These are phyloP conservation scores for Fusarium abutilonis DNA, from an alignment of 2,329 filamentous ascomycete species.

Conservation along the genomic window DNA sequence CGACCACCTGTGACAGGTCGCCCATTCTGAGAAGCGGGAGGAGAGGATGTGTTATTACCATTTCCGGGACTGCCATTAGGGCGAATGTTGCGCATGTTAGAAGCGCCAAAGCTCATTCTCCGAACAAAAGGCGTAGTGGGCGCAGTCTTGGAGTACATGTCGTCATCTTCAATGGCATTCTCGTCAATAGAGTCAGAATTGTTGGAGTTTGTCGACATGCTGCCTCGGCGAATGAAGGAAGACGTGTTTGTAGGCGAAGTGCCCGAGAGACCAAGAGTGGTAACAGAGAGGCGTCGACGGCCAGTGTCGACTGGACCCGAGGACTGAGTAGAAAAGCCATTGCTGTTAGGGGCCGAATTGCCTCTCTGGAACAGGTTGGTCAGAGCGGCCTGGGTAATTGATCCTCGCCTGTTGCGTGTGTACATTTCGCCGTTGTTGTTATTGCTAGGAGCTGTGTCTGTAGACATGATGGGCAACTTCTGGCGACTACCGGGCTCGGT, in stretches of 20 bases:
- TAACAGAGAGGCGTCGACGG: conserved; percentile 77
- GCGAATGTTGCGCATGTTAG: conserved; percentile 70
- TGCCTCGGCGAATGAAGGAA: conserved; percentile 69
- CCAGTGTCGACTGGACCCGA: conserved; percentile 63
- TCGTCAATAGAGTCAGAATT: conserved; percentile 74
- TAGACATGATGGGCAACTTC: conserved; percentile 46
- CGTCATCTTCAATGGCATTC: conserved; percentile 76
- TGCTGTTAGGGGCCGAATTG: conserved; percentile 58
- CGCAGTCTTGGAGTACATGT: conserved; percentile 65
- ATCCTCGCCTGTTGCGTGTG: conserved; percentile 64
- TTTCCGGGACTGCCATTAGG: conserved; percentile 69
- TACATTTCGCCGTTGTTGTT: conserved; percentile 50
- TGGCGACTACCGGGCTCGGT: conserved; percentile 34
- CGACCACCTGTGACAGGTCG: conserved; percentile 48
- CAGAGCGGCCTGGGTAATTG: conserved; percentile 66
- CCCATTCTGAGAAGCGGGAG: conserved; percentile 49
- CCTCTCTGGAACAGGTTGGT: conserved; percentile 68
- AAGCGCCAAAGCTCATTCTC: conserved; percentile 88
- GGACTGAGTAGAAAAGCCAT: conserved; percentile 54
- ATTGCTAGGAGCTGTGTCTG: conserved; percentile 49
- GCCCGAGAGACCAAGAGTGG: conserved; percentile 77
- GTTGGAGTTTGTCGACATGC: conserved; percentile 71
- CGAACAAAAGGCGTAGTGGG: conserved; percentile 81
- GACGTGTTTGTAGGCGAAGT: conserved; percentile 68
- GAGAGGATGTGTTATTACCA: conserved; percentile 65